phyloP scores from a whole-genome alignment of 1,284 basidiomycete genomes.

The Irpex rosettiformis region DNA sequence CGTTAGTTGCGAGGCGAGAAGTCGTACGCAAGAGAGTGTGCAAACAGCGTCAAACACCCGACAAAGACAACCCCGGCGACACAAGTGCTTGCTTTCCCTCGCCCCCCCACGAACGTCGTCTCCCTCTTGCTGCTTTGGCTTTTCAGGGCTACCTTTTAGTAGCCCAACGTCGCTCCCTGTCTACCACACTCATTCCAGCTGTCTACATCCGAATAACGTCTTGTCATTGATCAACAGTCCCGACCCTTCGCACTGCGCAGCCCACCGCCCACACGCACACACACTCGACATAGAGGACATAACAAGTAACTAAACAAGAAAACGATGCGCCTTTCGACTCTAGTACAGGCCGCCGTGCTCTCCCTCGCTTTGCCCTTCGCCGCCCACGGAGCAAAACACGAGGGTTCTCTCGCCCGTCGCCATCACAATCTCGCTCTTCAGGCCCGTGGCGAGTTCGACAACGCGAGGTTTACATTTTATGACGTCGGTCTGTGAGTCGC shows the following conservation, averaged over 20 bases:
- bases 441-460: conserved; percentile 21
- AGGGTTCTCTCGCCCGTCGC: conserved; percentile 20
- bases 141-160: neutral
- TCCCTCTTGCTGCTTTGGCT: neutral
- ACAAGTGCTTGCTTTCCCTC: neutral
- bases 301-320: neutral
- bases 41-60: neutral
- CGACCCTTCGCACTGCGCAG: conserved; percentile 11
- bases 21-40: neutral
- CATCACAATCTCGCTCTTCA: conserved; percentile 27
- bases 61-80: neutral
- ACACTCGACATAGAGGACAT: neutral
- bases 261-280: neutral
- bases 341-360: conserved; percentile 26
- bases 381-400: conserved; percentile 15
- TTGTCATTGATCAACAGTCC: neutral
- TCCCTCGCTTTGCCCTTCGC: conserved; percentile 28
- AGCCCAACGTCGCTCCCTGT: conserved; percentile 16
- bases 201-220: neutral
- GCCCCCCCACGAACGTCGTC: neutral
- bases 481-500: conserved; percentile 50
- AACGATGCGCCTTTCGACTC: conserved; percentile 28
- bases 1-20: neutral
- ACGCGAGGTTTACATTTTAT: conserved; percentile 42
- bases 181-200: conserved; percentile 1